These are phyloP conservation scores for Usnea hakonensis DNA, from an alignment of 495 filamentous ascomycete genomes.

Conservation along the genomic window DNA sequence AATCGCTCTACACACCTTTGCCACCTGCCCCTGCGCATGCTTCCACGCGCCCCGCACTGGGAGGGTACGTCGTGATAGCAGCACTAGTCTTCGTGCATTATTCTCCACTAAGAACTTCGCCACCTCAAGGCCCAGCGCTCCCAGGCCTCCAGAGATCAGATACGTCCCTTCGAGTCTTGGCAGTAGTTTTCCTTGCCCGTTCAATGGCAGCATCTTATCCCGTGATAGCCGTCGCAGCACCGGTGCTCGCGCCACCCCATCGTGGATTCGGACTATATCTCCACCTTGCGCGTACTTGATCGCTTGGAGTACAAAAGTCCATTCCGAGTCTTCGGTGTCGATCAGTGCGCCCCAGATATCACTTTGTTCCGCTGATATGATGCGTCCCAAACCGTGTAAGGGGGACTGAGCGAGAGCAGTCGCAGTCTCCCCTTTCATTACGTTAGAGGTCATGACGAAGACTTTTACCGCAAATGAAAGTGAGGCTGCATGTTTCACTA, in stretches of 20 bases:
- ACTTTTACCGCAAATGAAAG: conserved; percentile 20
- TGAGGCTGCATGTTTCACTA: conserved; percentile 25
- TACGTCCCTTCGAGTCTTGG: conserved; percentile 38
- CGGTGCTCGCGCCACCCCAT: conserved; percentile 33
- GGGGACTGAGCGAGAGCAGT: conserved; percentile 33
- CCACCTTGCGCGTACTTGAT: conserved; percentile 32
- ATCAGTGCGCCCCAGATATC: conserved; percentile 35
- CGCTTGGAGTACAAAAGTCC: conserved; percentile 26
- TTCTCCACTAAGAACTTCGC: conserved; percentile 33
- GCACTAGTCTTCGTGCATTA: conserved; percentile 35
- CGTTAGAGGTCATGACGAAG: conserved; percentile 25
- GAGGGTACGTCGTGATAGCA: conserved; percentile 34
- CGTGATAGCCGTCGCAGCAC: conserved; percentile 30
- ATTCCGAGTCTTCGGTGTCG: conserved; percentile 23
- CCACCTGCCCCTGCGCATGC: background rate
- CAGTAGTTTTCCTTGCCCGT: conserved; percentile 11
- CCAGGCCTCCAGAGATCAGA: conserved; percentile 41
- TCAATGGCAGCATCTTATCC: conserved; percentile 6
- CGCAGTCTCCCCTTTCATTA: conserved; percentile 13
- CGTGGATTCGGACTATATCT: conserved; percentile 41
- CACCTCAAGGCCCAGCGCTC: conserved; percentile 35
- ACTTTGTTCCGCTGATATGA: conserved; percentile 35
- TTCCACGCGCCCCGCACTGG: conserved; percentile 28
- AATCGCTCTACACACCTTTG: conserved; percentile 20
- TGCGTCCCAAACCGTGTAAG: conserved; percentile 32